Conservation (phyloP, 2,329 filamentous ascomycete genomes). For the Trichoderma pleuroti region DNA sequence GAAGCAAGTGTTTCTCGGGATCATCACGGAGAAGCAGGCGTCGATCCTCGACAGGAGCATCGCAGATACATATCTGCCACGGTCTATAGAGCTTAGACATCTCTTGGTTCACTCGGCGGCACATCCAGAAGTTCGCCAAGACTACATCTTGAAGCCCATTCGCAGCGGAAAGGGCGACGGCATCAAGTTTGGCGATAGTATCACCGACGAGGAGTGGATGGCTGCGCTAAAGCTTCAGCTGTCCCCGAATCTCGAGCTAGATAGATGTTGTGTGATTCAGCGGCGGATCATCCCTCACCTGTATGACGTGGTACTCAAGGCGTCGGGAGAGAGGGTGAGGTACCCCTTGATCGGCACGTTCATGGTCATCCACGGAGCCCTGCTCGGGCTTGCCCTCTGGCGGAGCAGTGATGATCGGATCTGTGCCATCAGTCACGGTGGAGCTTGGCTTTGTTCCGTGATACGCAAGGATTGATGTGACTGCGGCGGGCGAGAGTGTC, state of each 20-base stretch:
- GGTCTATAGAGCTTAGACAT: constrained; percentile 25
- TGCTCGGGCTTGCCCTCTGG: constrained; percentile 34
- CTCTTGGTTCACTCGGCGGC: constrained; percentile 21
- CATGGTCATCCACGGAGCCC: constrained; percentile 28
- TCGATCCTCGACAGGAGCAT: constrained; percentile 28
- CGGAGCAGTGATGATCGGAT: constrained; percentile 31
- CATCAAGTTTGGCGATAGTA: constrained; percentile 39
- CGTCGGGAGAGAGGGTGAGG: constrained; percentile 23
- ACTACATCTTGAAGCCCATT: constrained; percentile 38
- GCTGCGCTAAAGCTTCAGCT: constrained; percentile 23
- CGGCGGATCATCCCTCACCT: constrained; percentile 29
- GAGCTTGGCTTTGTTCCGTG: constrained; percentile 35
- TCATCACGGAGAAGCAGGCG: constrained; percentile 30
- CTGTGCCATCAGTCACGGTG: constrained; percentile 32
- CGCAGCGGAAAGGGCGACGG: constrained; percentile 39
- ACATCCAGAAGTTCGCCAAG: constrained; percentile 22
- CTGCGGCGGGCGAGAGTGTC: neutral
- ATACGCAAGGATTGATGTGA: constrained; percentile 17
- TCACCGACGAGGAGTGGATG: constrained; percentile 30
- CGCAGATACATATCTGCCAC: constrained; percentile 35
- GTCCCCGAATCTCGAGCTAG: constrained; percentile 5
- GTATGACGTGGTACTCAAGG: constrained; percentile 33
- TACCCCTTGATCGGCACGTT: constrained; percentile 36
- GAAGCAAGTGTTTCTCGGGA: constrained; percentile 25
- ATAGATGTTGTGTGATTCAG: constrained; percentile 30